Percentiles rank a stretch among this genome's conserved stretches.
phyloP scores from a whole-genome alignment of 1,139 yeast species.

The Saccharomyces hybrid region DNA sequence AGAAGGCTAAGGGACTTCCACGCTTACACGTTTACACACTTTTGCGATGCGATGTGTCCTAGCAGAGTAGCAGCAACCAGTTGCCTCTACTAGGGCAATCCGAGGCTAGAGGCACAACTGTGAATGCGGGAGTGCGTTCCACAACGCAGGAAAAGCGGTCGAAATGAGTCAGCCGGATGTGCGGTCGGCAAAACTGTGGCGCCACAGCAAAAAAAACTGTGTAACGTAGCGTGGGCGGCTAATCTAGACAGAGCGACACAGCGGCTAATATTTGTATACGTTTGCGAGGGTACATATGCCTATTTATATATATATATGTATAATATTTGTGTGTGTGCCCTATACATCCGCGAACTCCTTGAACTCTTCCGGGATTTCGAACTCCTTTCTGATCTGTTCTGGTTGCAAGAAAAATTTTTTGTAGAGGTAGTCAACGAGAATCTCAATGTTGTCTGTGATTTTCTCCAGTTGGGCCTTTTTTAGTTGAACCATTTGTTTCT shows the following conservation, averaged over 20 bases:
- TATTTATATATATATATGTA: background rate
- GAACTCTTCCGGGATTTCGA: slow-evolving; percentile 21
- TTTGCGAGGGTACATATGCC: background rate
- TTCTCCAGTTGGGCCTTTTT: slow-evolving; percentile 11
- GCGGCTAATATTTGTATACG: no score
- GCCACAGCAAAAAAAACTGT: background rate
- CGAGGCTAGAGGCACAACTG: background rate
- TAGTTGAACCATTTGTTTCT: slow-evolving; percentile 6
- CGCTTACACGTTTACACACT: background rate
- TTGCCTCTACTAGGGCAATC: background rate
- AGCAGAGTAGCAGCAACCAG: background rate
- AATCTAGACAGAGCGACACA: background rate
- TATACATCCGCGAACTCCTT: slow-evolving; percentile 7
- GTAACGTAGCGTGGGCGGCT: background rate
- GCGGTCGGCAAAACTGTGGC: background rate
- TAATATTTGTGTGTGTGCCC: background rate
- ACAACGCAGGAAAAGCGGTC: background rate
- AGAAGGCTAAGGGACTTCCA: background rate
- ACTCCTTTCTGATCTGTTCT: slow-evolving; percentile 18
- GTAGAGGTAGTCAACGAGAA: slow-evolving; percentile 18
- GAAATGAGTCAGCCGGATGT: background rate
- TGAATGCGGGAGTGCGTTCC: background rate
- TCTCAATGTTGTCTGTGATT: slow-evolving; percentile 26
- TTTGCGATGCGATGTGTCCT: background rate
- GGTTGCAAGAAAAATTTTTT: slow-evolving; percentile 15